Base-by-base conservation (phyloP, 371 early-diverging fungal genomes). In the Syncephalastrum contaminatum region DNA sequence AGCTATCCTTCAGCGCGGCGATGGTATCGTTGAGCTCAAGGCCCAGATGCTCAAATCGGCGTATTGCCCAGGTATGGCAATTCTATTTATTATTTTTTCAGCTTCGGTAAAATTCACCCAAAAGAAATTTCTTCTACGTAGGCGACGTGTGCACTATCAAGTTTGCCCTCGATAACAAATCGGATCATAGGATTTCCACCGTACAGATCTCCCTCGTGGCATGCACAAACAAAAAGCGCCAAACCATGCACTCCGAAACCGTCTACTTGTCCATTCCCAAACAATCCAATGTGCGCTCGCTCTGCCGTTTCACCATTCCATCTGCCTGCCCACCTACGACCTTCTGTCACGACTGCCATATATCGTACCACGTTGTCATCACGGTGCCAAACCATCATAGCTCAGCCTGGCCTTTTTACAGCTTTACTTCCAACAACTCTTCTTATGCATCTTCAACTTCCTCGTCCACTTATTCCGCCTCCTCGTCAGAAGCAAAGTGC, bases 131-230 rank as follows among this genome's bases (percentile, higher is more conserved):
- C 39, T 2, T 19, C 16, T 39, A 27, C 27, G n/a, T 56, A 76
- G 76, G 78, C 51, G 78, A 77, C 30, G 36, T 62, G 10, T 74
- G 74, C 49, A 67, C 72, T 12, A 54, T 77, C 30, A 69, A 68
- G 51, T 50, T 74, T 30, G 64, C 30, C 8, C 66, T 58, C 22
- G 56, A 66, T 21, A 77, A 77, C 43, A 63, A 63, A 15, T 74
- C 78, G 14, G 75, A 72, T 24, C 48, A 56, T 15, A 73, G 72
- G 63, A 74, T 77, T 43, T 14, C 39, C 41, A 39, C n/a, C 30
- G 30, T 16, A 36, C 10, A 20, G 22, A 43, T 39, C 46, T 52
- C 15, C 43, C 54, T 7, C 42, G 27, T 45, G 25, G n/a, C 51
- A 43, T 14, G 30, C n/a, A 16, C 44, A n/a, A 27, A 24, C 15